Evolutionary conservation across 1,139 yeast species (phyloP).

Genomic region (Yamadazyma mexicana): DNA sequence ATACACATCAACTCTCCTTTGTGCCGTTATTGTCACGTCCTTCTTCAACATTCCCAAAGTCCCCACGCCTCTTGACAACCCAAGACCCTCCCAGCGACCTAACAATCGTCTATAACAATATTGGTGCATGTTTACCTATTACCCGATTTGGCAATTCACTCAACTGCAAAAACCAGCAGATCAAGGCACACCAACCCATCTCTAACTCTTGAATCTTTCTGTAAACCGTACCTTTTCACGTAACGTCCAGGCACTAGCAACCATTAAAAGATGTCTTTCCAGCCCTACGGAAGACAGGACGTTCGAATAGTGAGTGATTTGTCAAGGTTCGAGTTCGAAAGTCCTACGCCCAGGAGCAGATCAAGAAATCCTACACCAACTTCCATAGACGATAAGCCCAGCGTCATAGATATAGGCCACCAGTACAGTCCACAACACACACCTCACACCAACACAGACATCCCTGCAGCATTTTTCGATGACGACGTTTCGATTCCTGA

Average conservation of each 20-base stretch:
- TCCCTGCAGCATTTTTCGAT: conserved; percentile 11
- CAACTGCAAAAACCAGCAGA: neutral
- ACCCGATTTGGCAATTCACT: conserved; percentile 5
- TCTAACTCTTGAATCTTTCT: neutral
- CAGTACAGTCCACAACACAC: neutral
- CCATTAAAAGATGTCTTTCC: conserved; percentile 22
- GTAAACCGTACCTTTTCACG: neutral
- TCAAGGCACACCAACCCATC: neutral
- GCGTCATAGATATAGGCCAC: conserved; percentile 2
- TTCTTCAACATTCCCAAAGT: too few species aligned
- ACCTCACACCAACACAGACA: conserved; percentile 5
- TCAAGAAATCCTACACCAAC: conserved; percentile 32
- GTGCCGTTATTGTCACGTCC: too few species aligned
- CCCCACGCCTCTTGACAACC: too few species aligned
- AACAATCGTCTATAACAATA: too few species aligned
- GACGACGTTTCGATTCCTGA: conserved; percentile 11
- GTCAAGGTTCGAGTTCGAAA: conserved; percentile 30
- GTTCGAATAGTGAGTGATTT: conserved; percentile 29
- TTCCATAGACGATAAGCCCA: conserved; percentile 15
- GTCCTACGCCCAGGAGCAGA: conserved; percentile 21
- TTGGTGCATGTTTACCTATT: conserved; percentile 8
- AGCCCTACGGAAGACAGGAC: conserved; percentile 25
- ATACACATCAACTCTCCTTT: too few species aligned
- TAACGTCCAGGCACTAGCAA: too few species aligned
- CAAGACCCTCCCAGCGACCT: too few species aligned